Evolutionary conservation across 768 basidiomycete species (phyloP).

Genomic region (Boletus speciosus): DNA sequence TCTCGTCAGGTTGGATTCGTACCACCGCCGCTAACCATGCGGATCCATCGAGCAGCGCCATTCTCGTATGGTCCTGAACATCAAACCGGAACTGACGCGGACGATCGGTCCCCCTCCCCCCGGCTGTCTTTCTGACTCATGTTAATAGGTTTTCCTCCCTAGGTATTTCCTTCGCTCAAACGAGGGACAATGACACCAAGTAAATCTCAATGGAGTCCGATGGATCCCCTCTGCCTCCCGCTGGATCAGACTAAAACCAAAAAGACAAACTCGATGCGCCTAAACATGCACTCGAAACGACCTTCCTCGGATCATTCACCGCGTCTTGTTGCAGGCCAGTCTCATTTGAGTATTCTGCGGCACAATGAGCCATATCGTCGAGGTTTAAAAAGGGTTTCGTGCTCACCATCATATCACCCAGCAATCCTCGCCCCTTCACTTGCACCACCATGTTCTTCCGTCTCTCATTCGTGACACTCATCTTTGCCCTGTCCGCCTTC

Average conservation of each 20-base stretch:
- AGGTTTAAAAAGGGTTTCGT: constrained; percentile 1
- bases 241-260: neutral
- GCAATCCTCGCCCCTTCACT: neutral
- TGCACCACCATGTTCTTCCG: constrained; percentile 8
- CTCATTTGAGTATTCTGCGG: neutral
- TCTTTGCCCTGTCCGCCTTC: constrained; percentile 8
- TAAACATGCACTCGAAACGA: neutral
- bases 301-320: neutral
- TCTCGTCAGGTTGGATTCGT: too few species aligned
- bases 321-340: neutral
- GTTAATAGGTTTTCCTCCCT: neutral
- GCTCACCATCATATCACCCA: neutral
- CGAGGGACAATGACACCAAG: neutral
- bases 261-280: neutral
- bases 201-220: neutral
- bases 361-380: neutral
- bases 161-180: neutral
- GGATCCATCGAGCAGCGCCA: too few species aligned
- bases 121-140: neutral
- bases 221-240: neutral
- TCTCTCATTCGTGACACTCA: constrained; percentile 7
- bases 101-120: too few species aligned
- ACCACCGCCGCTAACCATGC: too few species aligned
- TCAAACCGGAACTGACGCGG: too few species aligned
- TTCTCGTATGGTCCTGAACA: too few species aligned